Conservation (phyloP, 1,139 yeast genomes). For the Yamadazyma diddensiae region DNA sequence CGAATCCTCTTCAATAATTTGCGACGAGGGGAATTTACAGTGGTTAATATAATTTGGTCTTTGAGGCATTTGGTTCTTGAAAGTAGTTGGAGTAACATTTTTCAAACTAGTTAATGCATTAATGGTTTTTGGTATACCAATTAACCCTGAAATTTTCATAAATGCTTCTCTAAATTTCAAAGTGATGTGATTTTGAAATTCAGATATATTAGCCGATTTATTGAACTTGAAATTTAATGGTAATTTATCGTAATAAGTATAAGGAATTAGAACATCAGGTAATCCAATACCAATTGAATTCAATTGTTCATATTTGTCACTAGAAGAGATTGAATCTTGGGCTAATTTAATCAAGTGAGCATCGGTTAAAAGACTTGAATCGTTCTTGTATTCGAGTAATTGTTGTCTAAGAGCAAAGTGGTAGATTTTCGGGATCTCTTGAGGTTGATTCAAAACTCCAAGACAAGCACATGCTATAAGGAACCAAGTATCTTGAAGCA, state of each 20-base stretch:
- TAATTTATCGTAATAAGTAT: constrained; percentile 35
- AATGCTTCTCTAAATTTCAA: constrained; percentile 71
- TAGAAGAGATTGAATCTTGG: constrained; percentile 38
- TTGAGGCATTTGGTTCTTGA: constrained; percentile 31
- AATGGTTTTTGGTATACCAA: constrained; percentile 83
- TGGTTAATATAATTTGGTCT: constrained; percentile 32
- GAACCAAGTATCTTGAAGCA: constrained; percentile 57
- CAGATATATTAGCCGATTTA: constrained; percentile 29
- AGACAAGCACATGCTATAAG: constrained; percentile 77
- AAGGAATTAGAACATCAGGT: constrained; percentile 45
- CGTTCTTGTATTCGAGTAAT: constrained; percentile 30
- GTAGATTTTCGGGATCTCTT: constrained; percentile 72
- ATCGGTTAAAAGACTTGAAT: constrained; percentile 29
- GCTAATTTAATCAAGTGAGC: constrained; percentile 32
- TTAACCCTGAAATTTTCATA: constrained; percentile 71
- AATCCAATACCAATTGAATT: constrained; percentile 43
- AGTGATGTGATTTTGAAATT: constrained; percentile 43
- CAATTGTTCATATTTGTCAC: constrained; percentile 37
- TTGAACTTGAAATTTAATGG: constrained; percentile 38
- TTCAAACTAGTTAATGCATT: constrained; percentile 69
- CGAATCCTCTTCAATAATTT: constrained; percentile 40
- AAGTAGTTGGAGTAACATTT: constrained; percentile 58
- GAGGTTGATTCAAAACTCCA: constrained; percentile 77
- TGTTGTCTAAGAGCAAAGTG: constrained; percentile 68
- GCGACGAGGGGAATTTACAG: constrained; percentile 36